phyloP scores from a whole-genome alignment of 345 rosid species.

The Euphorbia lathyris region DNA sequence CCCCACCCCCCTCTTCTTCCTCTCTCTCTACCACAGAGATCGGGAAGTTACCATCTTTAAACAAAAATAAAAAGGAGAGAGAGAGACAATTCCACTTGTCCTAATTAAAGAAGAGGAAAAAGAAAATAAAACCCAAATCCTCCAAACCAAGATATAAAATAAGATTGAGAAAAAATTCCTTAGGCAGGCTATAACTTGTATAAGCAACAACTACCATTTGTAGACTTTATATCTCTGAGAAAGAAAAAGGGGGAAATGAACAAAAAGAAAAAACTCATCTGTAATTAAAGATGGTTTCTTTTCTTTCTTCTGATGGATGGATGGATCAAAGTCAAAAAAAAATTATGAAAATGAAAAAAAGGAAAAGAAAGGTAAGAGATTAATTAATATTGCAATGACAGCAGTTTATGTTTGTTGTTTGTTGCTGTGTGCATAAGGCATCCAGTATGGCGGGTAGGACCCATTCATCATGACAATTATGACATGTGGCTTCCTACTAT shows the following conservation, averaged over 20 bases:
- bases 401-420: slow-evolving; percentile 11
- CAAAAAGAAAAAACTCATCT: not conserved
- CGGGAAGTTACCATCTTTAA: slow-evolving; percentile 18
- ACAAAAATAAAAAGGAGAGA: not conserved
- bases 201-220: slow-evolving; percentile 7
- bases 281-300: slow-evolving; percentile 1
- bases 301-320: not conserved
- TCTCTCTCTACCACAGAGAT: slow-evolving; percentile 5
- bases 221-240: slow-evolving; percentile 2
- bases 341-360: not conserved
- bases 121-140: not conserved
- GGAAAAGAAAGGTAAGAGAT: not conserved
- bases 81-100: not conserved
- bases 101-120: slow-evolving; percentile 9
- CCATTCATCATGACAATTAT: not conserved
- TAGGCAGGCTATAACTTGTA: not conserved
- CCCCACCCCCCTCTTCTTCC: not conserved
- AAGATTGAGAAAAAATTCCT: not conserved
- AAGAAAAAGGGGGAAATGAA: not conserved
- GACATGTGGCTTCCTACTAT: slow-evolving; percentile 14
- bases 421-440: slow-evolving; percentile 1
- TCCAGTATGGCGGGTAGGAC: slow-evolving; percentile 12
- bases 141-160: not conserved
- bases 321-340: not conserved
- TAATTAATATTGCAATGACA: not conserved